Base-by-base conservation (phyloP, 2,329 filamentous ascomycete genomes). In the Ophiostoma sp. region DNA sequence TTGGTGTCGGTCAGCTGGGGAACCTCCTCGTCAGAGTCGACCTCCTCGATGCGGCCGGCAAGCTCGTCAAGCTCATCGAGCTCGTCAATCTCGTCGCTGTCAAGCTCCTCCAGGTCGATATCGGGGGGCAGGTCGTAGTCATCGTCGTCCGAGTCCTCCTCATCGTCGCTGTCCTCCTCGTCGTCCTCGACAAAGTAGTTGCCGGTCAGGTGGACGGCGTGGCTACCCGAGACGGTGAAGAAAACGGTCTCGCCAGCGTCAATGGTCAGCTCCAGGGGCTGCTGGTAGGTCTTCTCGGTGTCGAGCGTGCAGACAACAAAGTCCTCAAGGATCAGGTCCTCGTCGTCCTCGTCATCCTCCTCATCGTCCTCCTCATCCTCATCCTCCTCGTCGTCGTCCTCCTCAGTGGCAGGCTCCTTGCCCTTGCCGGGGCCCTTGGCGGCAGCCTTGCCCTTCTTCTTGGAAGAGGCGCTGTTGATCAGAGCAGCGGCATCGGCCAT, bases 271-370 rank as follows among this genome's bases (percentile, higher is more conserved):
- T 99, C 94, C 74, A 99, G 90, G 66, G 96, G 85, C 84, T 99
- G 97, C 85, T 99, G 96, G 88, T 92, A 97, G 86, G 93, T 90
- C 96, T 92, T 93, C 83, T 94, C 90, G 42, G 95, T 93, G 84
- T 98, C 95, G 72, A 99, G 90, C 75, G 96, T 99, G 89, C 96
- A 99, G 79, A 99, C 85, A 78, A 98, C 94, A 79, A 93, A 93
- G 86, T 98, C 93, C 82, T 98, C 94, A 71, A 95, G 85, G 79
- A 94, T 90, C 71, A 88, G 83, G 33, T 87, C 88, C 57, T 89
- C 88, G 7, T 88, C 88, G 74, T 89, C 87, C 71, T 92, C 88
- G 4, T 52, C 45, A 2, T 90, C 88, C 2, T 88, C 86, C 2
- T 85, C 84, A 2, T 85, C 85, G 1, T 85, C 74, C 1, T 75